phyloP scores from a whole-genome alignment of 331 rosid species.

The Malus hybrid region DNA sequence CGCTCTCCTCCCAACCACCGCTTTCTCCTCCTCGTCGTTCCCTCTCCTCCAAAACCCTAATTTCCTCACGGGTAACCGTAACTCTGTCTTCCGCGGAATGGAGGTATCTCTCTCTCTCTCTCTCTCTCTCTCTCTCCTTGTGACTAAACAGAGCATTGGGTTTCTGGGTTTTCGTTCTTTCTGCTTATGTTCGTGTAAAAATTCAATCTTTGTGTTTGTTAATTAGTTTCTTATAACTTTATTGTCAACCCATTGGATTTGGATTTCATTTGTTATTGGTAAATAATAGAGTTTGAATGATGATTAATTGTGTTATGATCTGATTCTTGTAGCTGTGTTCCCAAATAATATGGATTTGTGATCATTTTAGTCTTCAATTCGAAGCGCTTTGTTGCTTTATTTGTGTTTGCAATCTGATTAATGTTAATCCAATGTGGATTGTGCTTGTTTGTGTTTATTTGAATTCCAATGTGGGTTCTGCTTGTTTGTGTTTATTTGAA shows the following conservation, averaged over 20 bases:
- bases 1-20: conserved; percentile 1
- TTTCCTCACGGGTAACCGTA: conserved; percentile 39
- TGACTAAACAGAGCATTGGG: not conserved
- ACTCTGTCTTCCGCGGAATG: conserved; percentile 46
- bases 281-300: too few species aligned
- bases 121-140: not conserved
- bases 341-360: not conserved
- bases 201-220: not conserved
- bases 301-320: not conserved
- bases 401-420: not conserved
- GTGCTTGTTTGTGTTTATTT: not conserved
- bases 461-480: too few species aligned
- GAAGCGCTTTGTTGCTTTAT: not conserved
- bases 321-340: not conserved
- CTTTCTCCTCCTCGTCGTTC: conserved; percentile 11
- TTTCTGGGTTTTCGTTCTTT: not conserved
- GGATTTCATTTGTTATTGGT: not conserved
- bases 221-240: not conserved
- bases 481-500: not conserved
- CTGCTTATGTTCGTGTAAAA: not conserved
- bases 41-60: conserved; percentile 35
- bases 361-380: not conserved
- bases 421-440: not conserved
- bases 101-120: conserved; percentile 40
- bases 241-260: not conserved